Evolutionary conservation across 495 filamentous ascomycete species (phyloP).

Genomic region (Podospora pseudocomata): DNA sequence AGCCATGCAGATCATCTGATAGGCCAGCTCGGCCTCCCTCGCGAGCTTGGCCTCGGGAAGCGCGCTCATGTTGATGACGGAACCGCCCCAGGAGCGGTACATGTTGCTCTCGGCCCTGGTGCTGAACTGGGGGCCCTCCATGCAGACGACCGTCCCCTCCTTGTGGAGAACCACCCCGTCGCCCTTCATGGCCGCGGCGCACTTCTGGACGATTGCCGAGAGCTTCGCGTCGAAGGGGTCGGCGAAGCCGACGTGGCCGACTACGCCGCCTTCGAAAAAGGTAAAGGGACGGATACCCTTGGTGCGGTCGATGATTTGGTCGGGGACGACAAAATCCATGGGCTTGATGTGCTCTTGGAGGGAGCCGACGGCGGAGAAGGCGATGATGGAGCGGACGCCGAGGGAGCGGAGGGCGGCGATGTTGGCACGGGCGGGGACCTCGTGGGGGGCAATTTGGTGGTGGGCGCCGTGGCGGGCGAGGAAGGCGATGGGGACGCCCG

Average conservation of each 20-base stretch:
- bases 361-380: slow-evolving; percentile 93
- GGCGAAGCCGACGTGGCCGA: slow-evolving; percentile 91
- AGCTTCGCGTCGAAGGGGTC: slow-evolving; percentile 87
- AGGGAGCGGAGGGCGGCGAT: slow-evolving; percentile 87
- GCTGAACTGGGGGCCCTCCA: slow-evolving; percentile 96
- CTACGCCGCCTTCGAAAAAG: slow-evolving; percentile 90
- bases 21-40: slow-evolving; percentile 90
- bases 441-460: slow-evolving; percentile 88
- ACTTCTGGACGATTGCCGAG: slow-evolving; percentile 64
- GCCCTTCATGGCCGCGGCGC: slow-evolving; percentile 71
- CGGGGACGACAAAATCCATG: slow-evolving; percentile 91
- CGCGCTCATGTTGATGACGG: slow-evolving; percentile 94
- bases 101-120: slow-evolving; percentile 94
- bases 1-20: slow-evolving; percentile 98
- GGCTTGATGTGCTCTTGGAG: slow-evolving; percentile 88
- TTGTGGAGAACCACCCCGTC: slow-evolving; percentile 76
- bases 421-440: slow-evolving; percentile 88
- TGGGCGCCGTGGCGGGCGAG: slow-evolving; percentile 84
- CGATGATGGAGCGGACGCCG: slow-evolving; percentile 84
- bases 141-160: slow-evolving; percentile 79
- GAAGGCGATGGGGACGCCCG: slow-evolving; percentile 80
- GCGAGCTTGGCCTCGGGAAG: slow-evolving; percentile 97
- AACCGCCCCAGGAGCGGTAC: slow-evolving; percentile 88
- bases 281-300: slow-evolving; percentile 91
- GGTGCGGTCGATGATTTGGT: slow-evolving; percentile 96